Base-by-base conservation (phyloP, 1,284 basidiomycete genomes). In the Cutaneotrichosporon mucoides region DNA sequence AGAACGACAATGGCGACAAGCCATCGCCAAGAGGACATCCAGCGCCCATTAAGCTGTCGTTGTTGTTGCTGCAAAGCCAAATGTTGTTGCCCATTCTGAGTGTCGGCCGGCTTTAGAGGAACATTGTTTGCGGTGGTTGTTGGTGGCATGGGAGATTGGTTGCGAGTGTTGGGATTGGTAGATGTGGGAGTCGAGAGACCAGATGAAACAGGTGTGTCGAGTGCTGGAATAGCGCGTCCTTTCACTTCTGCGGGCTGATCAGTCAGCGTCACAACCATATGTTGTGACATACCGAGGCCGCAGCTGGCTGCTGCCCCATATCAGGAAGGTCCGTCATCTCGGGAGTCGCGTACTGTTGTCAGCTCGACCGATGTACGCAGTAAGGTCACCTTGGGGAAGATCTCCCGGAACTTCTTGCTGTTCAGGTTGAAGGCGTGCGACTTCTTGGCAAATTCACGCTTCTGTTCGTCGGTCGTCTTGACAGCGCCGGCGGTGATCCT, bases 401-500 rank as follows among this genome's bases (percentile, higher is more conserved):
- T 86, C 49, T 93, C 90, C 68, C 80, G 85, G 77, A 96, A 97
- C 68, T 87, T 85, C 64, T 85, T 82, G 74, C 91, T 88, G 41
- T 80, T 76, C 45, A 92, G 71, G 75, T 97, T 97, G 86, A 89
- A 95, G 0, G 82, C 78, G 73, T 97, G 93, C 73, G 89, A 92
- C 59, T 86, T 84, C 4, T 81, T 79, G 0, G 93, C 92, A 60
- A 91, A 86, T 0, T 81, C 78, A 55, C 84, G 84, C 77, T 93
- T 93, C 71, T 95, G 88, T 5, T 82, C 81, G 51, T 88, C 86
- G n/a, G 86, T 85, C 0, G 89, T 87, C 13, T 85, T 89, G 47
- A 95, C 86, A 1, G 89, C 91, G 10, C 93, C 93, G 0, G 93
- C 94, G 0, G 93, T 97, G 85, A 96, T 92, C 56, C 76, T 78